Evolutionary conservation across 2,329 filamentous ascomycete species (phyloP), one percentile per base, ranked within the genome.

Genomic region (Fusarium avenaceum): DNA sequence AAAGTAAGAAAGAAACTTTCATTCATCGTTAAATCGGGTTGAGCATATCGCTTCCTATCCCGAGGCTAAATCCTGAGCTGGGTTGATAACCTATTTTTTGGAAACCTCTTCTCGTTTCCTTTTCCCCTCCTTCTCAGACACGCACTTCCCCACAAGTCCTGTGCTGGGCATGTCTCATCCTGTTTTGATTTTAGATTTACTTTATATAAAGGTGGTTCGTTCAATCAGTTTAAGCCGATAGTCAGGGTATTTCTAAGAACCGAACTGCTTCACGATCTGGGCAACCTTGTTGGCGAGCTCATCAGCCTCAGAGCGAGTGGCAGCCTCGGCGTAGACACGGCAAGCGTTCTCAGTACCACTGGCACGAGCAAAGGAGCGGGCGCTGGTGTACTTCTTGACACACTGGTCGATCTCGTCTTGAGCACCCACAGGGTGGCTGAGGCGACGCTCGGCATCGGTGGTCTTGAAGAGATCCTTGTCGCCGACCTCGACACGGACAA

Each of bases 281-380:
- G 91, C 89, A 47, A 98, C 93, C 77, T 93, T 92, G 73, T 89
- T 89, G 59, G 94, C 93, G 66, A 98, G 85, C 79, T 97, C 94
- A 74, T 97, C 94, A 1, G 94, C 94, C 80, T 98, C 95, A 17
- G 90, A 92, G 67, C 92, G 89, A 46, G 92, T 96, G 38, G 92
- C 92, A 6, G 96, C 96, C 81, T 99, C 96, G 9, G 95, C 95
- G 76, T 99, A 99, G 20, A 99, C 94, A 66, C 96, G 88, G 73
- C 97, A 94, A 4, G 94, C 95, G 79, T 99, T 96, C 80, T 99
- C 96, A 0, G 96, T 99, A 30, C 96, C 96, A 70, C 92, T 96
- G 38, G 96, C 94, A 73, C 96, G 90, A 9, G 94, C 96, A 79
- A 99, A 99, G 49, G 92, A 90, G 69, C 96, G 88, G 4, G 93